Evolutionary conservation across 2,329 filamentous ascomycete genomes (phyloP).

Genomic region (Xylaria sp.): DNA sequence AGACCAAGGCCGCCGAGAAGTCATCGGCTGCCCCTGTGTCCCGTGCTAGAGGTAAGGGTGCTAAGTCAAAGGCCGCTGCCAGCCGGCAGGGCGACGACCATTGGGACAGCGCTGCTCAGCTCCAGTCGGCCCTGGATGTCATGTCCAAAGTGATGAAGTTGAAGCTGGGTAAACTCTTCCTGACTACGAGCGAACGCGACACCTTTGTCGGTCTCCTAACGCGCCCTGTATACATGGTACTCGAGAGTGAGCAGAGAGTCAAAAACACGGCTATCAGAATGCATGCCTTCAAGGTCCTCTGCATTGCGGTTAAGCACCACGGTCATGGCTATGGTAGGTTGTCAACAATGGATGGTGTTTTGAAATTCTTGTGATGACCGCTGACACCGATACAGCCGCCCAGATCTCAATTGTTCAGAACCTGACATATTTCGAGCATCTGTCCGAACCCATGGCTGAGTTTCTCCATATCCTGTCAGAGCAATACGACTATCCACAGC

Average conservation of each 20-base stretch:
- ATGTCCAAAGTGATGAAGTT: conserved; percentile 97
- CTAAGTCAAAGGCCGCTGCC: conserved; percentile 76
- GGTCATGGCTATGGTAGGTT: conserved; percentile 89
- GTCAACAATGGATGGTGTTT: not conserved
- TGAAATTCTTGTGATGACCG: not conserved
- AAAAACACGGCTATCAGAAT: conserved; percentile 91
- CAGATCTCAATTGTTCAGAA: conserved; percentile 99
- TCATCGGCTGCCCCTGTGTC: conserved; percentile 76
- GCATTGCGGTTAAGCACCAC: conserved; percentile 96
- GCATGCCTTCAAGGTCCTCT: conserved; percentile 97
- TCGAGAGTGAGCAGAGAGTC: conserved; percentile 92
- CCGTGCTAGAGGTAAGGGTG: conserved; percentile 78
- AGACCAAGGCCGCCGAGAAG: conserved; percentile 93
- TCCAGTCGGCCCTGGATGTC: conserved; percentile 87
- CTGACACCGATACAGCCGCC: conserved; percentile 68
- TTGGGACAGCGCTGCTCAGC: conserved; percentile 90
- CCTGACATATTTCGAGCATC: conserved; percentile 95
- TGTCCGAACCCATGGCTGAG: conserved; percentile 99
- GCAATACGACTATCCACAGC: conserved; percentile 96
- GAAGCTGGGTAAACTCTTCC: conserved; percentile 90
- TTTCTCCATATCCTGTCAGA: conserved; percentile 95
- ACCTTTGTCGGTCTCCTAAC: conserved; percentile 94
- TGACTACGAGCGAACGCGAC: conserved; percentile 95
- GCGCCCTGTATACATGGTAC: conserved; percentile 88
- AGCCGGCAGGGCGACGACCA: conserved; percentile 72